Base-by-base conservation (phyloP, 352 stramenopile genomes). In the Phytopythium ostracodes region DNA sequence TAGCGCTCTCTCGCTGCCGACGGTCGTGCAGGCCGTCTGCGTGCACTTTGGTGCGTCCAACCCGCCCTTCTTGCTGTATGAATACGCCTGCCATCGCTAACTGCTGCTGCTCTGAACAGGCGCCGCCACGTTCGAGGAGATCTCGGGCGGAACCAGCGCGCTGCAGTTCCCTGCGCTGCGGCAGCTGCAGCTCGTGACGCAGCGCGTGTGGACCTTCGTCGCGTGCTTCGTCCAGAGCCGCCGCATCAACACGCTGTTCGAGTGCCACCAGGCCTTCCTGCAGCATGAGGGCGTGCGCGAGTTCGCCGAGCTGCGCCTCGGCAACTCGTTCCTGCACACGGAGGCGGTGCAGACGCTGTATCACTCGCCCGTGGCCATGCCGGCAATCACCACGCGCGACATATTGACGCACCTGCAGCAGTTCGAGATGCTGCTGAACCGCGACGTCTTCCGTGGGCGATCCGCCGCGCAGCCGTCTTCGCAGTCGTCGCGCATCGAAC, bases 261-360 rank as follows among this genome's bases (percentile, higher is more conserved):
- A 93, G 69, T 93, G 84, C 58, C 81, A 88, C 36, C 59, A 77
- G 31, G 71, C 77, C 20, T 91, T 93, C 36, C 59, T 91, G 20
- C 60, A 76, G 43, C 77, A 91, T 40, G 84, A 93, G 72, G 77
- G 78, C 44, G 72, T 93, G 24, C 69, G 61, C 8, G 71, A 77
- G 33, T 92, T 93, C 55, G 50, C 70, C 17, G 79, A 91, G 17
- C 71, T 95, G 17, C 85, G 80, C 52, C 66, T 96, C 1, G 87
- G 87, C 51, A 96, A 90, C 56, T 91, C 81, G 15, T 96, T 96
- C 61, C 25, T 90, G 33, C 77, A 85, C 47, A 83, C 83, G 1
- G 83, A 93, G 56, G 83, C 87, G n/a, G 84, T 94, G 56, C 84
- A 94, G 65, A 61, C 77, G 36, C 57, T 92, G 20, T 91, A 93